These are phyloP conservation scores for Gaertneriomyces semiglobifer DNA, from an alignment of 192 early-diverging fungal species.

Conservation along the genomic window DNA sequence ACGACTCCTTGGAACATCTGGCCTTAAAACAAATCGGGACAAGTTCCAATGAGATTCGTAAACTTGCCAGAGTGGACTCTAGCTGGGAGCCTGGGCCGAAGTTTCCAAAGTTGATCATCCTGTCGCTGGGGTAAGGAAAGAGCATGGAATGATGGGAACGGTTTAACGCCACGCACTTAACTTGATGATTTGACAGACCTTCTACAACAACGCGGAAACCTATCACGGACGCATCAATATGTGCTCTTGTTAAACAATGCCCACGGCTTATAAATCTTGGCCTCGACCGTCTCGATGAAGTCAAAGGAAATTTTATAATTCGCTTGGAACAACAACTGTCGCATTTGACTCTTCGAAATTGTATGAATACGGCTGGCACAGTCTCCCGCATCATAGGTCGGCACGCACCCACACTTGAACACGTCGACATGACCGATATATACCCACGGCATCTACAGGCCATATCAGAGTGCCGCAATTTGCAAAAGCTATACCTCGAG, in stretches of 20 bases:
- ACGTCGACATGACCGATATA: not conserved
- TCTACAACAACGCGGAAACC: not conserved
- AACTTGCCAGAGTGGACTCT: not conserved
- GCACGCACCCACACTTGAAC: slow-evolving; percentile 26
- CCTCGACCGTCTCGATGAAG: not conserved
- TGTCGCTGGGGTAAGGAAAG: not conserved
- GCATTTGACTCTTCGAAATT: not conserved
- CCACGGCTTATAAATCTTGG: not conserved
- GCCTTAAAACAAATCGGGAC: not conserved
- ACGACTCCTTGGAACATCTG: no score
- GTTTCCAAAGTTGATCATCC: not conserved
- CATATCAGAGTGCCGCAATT: not conserved
- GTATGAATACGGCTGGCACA: not conserved
- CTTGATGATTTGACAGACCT: not conserved
- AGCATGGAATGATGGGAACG: not conserved
- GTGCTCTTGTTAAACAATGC: not conserved
- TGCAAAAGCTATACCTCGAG: not conserved
- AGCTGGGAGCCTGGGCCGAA: not conserved
- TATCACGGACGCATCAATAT: not conserved
- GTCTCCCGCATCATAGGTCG: slow-evolving; percentile 50
- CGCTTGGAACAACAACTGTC: not conserved
- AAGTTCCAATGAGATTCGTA: not conserved
- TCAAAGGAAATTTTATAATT: slow-evolving; percentile 3
- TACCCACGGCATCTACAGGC: slow-evolving; percentile 6
- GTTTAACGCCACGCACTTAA: not conserved